Conservation (phyloP, 23 red algal species). For the Agarophyton chilense region DNA sequence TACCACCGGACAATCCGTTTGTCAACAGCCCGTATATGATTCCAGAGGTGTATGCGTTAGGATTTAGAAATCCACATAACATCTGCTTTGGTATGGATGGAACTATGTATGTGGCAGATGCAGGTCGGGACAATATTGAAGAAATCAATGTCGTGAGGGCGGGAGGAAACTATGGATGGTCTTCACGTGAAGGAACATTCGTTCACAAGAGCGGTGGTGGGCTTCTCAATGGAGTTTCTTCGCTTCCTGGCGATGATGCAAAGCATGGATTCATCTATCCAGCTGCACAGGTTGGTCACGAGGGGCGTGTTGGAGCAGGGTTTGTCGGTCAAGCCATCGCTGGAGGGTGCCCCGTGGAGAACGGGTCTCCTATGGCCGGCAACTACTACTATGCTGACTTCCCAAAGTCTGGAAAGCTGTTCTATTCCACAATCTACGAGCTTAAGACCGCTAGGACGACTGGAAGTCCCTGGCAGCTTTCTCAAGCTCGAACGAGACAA, state of each 20-base stretch:
- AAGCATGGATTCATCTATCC: conserved; percentile 29
- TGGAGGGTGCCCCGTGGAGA: conserved; percentile 53
- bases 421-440: conserved; percentile 19
- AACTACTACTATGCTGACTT: conserved; percentile 58
- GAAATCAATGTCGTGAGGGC: conserved; percentile 26
- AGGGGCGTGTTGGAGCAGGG: not conserved
- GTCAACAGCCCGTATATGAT: not conserved
- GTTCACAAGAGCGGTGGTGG: conserved; percentile 22
- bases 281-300: conserved; percentile 39
- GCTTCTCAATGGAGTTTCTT: not conserved
- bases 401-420: conserved; percentile 43
- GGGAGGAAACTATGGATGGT: conserved; percentile 51
- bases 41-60: conserved; percentile 31
- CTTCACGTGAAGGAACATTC: conserved; percentile 40
- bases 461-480: conserved; percentile 9
- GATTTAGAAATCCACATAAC: conserved; percentile 50
- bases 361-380: conserved; percentile 32
- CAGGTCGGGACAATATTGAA: conserved; percentile 45
- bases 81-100: conserved; percentile 46
- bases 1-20: conserved; percentile 41
- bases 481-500: conserved; percentile 29
- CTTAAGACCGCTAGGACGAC: conserved; percentile 14
- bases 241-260: conserved; percentile 10
- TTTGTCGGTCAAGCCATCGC: conserved; percentile 62
- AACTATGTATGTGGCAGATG: conserved; percentile 42